Base-by-base conservation (phyloP, 345 rosid species). In the Gossypium bickii region DNA sequence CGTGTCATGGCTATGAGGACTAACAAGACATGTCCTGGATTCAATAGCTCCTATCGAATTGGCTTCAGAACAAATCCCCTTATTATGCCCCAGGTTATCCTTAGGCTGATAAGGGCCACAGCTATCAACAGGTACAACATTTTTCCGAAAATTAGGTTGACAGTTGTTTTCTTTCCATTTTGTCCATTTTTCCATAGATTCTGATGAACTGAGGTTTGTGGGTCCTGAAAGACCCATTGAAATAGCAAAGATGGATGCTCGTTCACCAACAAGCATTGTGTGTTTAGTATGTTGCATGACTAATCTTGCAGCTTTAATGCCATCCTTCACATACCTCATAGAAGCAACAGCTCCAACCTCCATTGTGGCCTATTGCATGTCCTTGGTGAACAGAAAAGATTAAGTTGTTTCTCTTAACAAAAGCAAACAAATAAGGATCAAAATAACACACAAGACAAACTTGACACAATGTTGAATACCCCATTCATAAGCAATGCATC, bases 311-410 rank as follows among this genome's bases (percentile, higher is more conserved):
- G 98, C 97, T 87, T 65, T 86, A 73, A 92, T 92, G 65, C 98
- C 98, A n/a, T 91, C 97, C 80, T 89, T 94, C 57, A 94, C 93
- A 78, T 82, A 89, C 67, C 95, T 87, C 98, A 94, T 94, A 55
- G 92, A 97, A 84, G 95, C 98, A 79, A 94, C 93, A 69, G 98
- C 98, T 80, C 98, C 98, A 71, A 89, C 97, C 86, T 92, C 98
- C 98, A 94, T 94, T 4, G 97, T 94, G 56, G 85, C 93, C 98
- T 92, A 87, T 20, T 9, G 78, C 79, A 82, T 62, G 64, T 81
- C 83, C 91, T 90, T 87, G 78, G 79, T 85, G 67, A 86, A 59
- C 47, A 74, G 34, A 56, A 57, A 66, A 52, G 73, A 62, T 34
- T 25, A 12, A 79, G 38, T 18, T 41, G 29, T 76, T 76, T 73